Evolutionary conservation across 208 protist species (phyloP), one percentile per base, ranked within the genome.

Genomic region (Lotmaria passim): DNA sequence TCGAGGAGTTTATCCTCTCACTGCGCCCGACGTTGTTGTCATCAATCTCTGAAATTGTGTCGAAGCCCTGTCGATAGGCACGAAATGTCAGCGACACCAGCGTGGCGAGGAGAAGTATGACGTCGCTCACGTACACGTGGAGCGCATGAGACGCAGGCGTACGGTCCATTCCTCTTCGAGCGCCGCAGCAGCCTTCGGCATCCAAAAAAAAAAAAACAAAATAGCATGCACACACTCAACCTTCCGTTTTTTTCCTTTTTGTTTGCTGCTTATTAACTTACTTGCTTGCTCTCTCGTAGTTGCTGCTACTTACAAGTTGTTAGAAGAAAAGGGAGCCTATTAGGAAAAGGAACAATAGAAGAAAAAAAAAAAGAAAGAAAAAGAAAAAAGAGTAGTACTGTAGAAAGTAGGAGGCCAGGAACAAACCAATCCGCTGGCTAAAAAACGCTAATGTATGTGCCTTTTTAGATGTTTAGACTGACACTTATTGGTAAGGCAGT

Each of bases 21-120:
- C n/a, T 28, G 15, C 26, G n/a, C 48, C 15, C 17, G 12, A 5
- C 15, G 23, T 5, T 34, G 15, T 59, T 39, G 11, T 51, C 17
- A 14, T 17, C 31, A 33, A 14, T 41, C n/a, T n/a, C 6, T n/a
- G 39, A 17, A 15, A 15, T 14, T 7, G 36, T 7, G 21, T 30
- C 51, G 14, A 12, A 26, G 4, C 48, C 17, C n/a, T 67, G 60
- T 0, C 60, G 52, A 17, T 21, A 62, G 12, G 60, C 48, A 11
- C 69, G 60, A 36, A 60, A 75, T 6, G 57, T 41, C 19, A 75
- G 41, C 15, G 69, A 75, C 10, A 62, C 3, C 41, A 75, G 24
- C 11, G 60, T 75, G 39, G 31, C 28, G 26, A 55, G 17, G 11
- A 67, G 26, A 24, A 75, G 52, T n/a, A 63, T 17, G n/a, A 57